Evolutionary conservation across 768 basidiomycete species (phyloP), one percentile per base, ranked within the genome.

Genomic region (Mycena maculata): DNA sequence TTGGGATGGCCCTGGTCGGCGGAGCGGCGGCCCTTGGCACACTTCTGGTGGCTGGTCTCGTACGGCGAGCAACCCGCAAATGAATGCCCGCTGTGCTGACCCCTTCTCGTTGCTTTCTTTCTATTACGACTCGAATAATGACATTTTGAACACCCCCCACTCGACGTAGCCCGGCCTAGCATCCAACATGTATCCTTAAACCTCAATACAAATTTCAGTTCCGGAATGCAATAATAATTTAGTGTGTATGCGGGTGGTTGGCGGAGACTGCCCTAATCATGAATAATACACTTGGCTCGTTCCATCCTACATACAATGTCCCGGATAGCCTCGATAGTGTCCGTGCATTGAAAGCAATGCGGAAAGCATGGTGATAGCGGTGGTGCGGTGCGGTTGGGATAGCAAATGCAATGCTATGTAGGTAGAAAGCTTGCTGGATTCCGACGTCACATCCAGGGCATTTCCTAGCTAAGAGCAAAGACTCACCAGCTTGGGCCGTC

Each of bases 1-100:
- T 98, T 54, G 98, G 98, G 50, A 95, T 99, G 92, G 98, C 96
- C 16, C 84, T 99, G 45, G 94, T 90, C 22, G 96, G 96, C 55
- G 95, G 96, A 60, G 91, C 87, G 44, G 95, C 93, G 16, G 96
- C 97, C 16, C 74, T 97, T 23, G 93, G 94, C 56, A 89, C 92
- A 31, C 78, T 95, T 52, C 76, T 92, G 63, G 63, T 94, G 60
- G 91, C 93, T 76, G 82, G 88, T 81, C 82, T 94, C 75, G 85
- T 95, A 88, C 92, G 94, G 89, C 93, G 92, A 88, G 91, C 93
- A 78, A 76, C 80, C 70, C 85, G 85, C 75, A 84, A 84, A 81
- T 87, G 83, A 82, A 49, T 49, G 45, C 33, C 61, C 44, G 13
- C 65, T 60, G 39, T 60, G 71, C 69, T 61, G 28, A 69, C 57